Evolutionary conservation across 176 grass and related monocot genomes (phyloP).

Genomic region (Dendrocalamus sinicus): DNA sequence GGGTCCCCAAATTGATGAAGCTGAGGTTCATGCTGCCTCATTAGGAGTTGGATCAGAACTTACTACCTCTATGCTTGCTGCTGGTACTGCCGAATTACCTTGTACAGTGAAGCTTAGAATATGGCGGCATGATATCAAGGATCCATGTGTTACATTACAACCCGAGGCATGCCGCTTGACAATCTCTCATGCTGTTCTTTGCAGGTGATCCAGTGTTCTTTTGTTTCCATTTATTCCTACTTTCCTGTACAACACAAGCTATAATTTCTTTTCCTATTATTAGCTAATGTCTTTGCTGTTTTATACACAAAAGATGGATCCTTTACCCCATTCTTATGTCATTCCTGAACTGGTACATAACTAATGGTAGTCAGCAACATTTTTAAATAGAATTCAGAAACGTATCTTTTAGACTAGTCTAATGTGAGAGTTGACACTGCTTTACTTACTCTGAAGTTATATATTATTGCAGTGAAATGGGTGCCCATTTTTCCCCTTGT

Average conservation of each 20-base stretch:
- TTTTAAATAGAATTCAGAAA: constrained; percentile 25
- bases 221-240: constrained; percentile 29
- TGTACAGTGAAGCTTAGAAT: constrained; percentile 98
- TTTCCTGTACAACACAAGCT: constrained; percentile 21
- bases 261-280: constrained; percentile 29
- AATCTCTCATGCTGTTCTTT: constrained; percentile 98
- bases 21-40: constrained; percentile 66
- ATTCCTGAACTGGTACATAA: constrained; percentile 30
- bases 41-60: constrained; percentile 68
- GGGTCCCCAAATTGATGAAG: constrained; percentile 65
- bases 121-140: constrained; percentile 83
- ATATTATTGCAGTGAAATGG: constrained; percentile 91
- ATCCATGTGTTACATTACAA: constrained; percentile 59
- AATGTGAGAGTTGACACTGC: constrained; percentile 21
- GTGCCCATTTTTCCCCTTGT: constrained; percentile 97
- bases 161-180: constrained; percentile 62
- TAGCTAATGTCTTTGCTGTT: constrained; percentile 2
- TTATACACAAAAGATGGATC: constrained; percentile 16
- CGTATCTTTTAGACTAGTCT: background rate
- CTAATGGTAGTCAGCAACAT: background rate
- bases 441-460: constrained; percentile 43
- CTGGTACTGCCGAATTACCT: constrained; percentile 79
- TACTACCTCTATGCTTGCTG: constrained; percentile 66
- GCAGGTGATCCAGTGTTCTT: constrained; percentile 66
- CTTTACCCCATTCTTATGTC: constrained; percentile 1